These are phyloP conservation scores for Pseudozyma hubeiensis DNA, from an alignment of 1,284 basidiomycete genomes.

Conservation along the genomic window DNA sequence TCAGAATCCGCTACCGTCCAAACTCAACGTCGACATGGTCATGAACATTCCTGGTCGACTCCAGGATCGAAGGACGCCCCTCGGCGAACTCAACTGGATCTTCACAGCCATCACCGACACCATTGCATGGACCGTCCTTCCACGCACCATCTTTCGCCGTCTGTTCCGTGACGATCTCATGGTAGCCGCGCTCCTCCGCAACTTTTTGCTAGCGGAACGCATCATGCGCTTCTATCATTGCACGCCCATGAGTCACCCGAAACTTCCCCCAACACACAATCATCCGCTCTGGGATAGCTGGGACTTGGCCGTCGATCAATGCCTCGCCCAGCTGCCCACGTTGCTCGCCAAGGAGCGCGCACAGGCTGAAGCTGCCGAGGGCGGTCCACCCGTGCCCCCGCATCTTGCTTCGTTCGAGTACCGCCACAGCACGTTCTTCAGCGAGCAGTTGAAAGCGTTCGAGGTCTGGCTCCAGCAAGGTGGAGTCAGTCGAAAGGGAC, in stretches of 20 bases:
- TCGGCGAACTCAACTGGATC: conserved; percentile 99
- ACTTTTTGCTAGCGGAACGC: conserved; percentile 94
- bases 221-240: conserved; percentile 99
- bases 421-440: conserved; percentile 91
- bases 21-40: conserved; percentile 83
- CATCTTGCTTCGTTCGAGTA: conserved; percentile 73
- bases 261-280: conserved; percentile 91
- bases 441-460: conserved; percentile 95
- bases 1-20: conserved; percentile 78
- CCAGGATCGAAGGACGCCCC: conserved; percentile 92
- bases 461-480: conserved; percentile 86
- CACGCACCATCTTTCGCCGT: conserved; percentile 90
- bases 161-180: conserved; percentile 95
- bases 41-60: conserved; percentile 95
- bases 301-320: conserved; percentile 97
- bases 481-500: conserved; percentile 69
- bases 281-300: conserved; percentile 96
- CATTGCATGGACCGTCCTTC: conserved; percentile 98
- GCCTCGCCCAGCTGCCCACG: conserved; percentile 88
- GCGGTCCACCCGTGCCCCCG: conserved; percentile 66
- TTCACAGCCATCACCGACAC: conserved; percentile 99
- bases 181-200: conserved; percentile 94
- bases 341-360: conserved; percentile 78
- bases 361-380: conserved; percentile 69
- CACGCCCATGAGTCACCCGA: conserved; percentile 92